Conservation (phyloP, 2,329 filamentous ascomycete genomes). For the Chaetomium strumarium region DNA sequence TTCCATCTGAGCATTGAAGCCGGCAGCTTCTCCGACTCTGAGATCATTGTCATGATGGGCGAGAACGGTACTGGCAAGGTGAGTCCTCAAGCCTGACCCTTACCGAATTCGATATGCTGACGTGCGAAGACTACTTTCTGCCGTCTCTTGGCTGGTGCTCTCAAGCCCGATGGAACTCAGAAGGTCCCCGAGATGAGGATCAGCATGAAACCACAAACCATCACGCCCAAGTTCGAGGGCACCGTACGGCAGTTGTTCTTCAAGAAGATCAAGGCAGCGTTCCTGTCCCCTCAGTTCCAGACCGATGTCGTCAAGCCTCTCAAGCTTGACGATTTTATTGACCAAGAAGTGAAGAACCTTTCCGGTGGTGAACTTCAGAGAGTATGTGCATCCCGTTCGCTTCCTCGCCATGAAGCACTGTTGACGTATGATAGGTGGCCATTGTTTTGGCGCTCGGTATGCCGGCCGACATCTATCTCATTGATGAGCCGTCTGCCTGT, state of each 20-base stretch:
- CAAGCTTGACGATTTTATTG: slow-evolving; percentile 97
- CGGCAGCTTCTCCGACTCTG: slow-evolving; percentile 92
- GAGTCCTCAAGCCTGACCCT: slow-evolving; percentile 13
- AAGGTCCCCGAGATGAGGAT: slow-evolving; percentile 92
- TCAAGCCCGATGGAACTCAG: slow-evolving; percentile 78
- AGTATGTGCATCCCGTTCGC: slow-evolving; percentile 43
- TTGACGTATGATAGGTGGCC: slow-evolving; percentile 24
- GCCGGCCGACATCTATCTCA: slow-evolving; percentile 95
- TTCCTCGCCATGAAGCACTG: neutral
- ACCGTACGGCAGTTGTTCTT: slow-evolving; percentile 98
- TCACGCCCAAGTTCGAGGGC: slow-evolving; percentile 95
- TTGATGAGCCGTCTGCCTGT: slow-evolving; percentile 90
- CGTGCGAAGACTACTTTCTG: slow-evolving; percentile 81
- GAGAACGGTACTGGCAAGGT: slow-evolving; percentile 85
- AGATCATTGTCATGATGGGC: slow-evolving; percentile 99
- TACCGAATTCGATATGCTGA: neutral
- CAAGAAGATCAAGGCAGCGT: slow-evolving; percentile 98
- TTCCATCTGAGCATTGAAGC: slow-evolving; percentile 79
- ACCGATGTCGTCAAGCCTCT: slow-evolving; percentile 99
- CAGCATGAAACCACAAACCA: slow-evolving; percentile 99
- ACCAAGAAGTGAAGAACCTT: slow-evolving; percentile 98
- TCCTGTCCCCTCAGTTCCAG: slow-evolving; percentile 96
- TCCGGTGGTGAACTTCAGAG: slow-evolving; percentile 99
- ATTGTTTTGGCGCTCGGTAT: slow-evolving; percentile 95
- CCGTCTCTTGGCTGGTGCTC: slow-evolving; percentile 84